Base-by-base conservation (phyloP, 1,284 basidiomycete species). In the Sanguinoderma infundibulare region DNA sequence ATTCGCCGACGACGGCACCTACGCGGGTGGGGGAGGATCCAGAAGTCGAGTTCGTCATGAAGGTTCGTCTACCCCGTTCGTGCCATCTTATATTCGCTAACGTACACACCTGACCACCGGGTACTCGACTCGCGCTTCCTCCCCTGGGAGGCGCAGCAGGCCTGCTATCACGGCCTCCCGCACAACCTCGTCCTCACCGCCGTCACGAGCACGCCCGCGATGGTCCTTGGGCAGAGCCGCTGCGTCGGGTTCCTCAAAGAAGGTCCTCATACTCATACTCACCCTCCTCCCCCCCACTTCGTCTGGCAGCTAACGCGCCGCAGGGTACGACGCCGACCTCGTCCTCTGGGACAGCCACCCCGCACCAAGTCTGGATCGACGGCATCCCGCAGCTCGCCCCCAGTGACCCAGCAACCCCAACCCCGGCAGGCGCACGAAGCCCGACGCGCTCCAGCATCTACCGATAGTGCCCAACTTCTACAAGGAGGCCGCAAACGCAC, bases 61-160 rank as follows among this genome's bases (percentile, higher is more conserved):
- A n/a, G n/a, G n/a, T n/a, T n/a, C n/a, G n/a, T n/a, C n/a, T n/a
- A n/a, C n/a, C n/a, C n/a, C n/a, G n/a, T n/a, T n/a, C n/a, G n/a
- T n/a, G n/a, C n/a, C n/a, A n/a, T n/a, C n/a, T n/a, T n/a, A n/a
- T n/a, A n/a, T n/a, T n/a, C n/a, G n/a, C n/a, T n/a, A n/a, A n/a
- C n/a, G n/a, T n/a, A n/a, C n/a, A n/a, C n/a, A n/a, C n/a, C n/a
- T n/a, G 89, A 91, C 65, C 90, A 91, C 67, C 85, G 86, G 10
- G 87, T 89, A 1, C 63, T 94, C 17, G 88, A 96, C 72, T 92
- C 91, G 35, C 84, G 95, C 5, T 87, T 89, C 72, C 79, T 98
- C 17, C 73, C 95, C 2, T 89, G 87, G 70, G 95, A 98, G 75
- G 95, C 95, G 0, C 92, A 94, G 59, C 92, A 96, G 72, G 94